These are phyloP conservation scores for Neofusicoccum parvum DNA, from an alignment of 2,329 filamentous ascomycete genomes.

Conservation along the genomic window DNA sequence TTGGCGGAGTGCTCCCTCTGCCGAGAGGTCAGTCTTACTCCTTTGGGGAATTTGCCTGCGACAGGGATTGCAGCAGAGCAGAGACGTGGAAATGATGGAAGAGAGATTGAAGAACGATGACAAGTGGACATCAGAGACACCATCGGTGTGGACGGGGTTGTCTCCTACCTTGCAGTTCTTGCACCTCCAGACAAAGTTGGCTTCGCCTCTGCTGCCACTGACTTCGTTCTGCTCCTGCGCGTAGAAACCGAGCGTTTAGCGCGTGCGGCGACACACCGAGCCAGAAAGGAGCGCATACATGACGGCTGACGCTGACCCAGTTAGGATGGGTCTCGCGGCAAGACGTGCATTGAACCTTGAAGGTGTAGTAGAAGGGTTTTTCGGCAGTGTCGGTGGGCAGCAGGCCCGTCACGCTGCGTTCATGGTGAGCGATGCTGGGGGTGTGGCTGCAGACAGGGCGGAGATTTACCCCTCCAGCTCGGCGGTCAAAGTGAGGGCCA, in stretches of 20 bases:
- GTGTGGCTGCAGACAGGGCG: background rate
- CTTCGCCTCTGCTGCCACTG: slow-evolving; percentile 89
- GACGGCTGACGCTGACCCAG: slow-evolving; percentile 81
- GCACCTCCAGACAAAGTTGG: slow-evolving; percentile 99
- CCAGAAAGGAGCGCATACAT: slow-evolving; percentile 62
- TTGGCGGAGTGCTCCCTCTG: slow-evolving; percentile 84
- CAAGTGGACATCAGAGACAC: background rate
- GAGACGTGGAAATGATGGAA: background rate
- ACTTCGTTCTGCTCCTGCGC: slow-evolving; percentile 82
- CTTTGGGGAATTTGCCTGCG: background rate
- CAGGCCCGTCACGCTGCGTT: slow-evolving; percentile 84
- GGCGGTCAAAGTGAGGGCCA: slow-evolving; percentile 42
- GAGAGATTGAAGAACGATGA: background rate
- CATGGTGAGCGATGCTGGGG: background rate
- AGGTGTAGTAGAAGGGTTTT: slow-evolving; percentile 91
- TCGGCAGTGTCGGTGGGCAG: slow-evolving; percentile 80
- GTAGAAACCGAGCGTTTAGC: background rate
- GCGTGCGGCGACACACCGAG: background rate
- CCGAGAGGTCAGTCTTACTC: background rate
- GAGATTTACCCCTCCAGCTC: slow-evolving; percentile 38
- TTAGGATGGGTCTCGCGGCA: slow-evolving; percentile 91
- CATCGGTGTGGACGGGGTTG: background rate
- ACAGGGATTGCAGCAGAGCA: slow-evolving; percentile 20
- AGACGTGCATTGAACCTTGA: slow-evolving; percentile 97
- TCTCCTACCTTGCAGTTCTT: slow-evolving; percentile 85